A percentile compares a stretch with the other conserved stretches of the same genome.
Conservation (phyloP, 1,284 basidiomycete species). For the Cerioporus squamosus region DNA sequence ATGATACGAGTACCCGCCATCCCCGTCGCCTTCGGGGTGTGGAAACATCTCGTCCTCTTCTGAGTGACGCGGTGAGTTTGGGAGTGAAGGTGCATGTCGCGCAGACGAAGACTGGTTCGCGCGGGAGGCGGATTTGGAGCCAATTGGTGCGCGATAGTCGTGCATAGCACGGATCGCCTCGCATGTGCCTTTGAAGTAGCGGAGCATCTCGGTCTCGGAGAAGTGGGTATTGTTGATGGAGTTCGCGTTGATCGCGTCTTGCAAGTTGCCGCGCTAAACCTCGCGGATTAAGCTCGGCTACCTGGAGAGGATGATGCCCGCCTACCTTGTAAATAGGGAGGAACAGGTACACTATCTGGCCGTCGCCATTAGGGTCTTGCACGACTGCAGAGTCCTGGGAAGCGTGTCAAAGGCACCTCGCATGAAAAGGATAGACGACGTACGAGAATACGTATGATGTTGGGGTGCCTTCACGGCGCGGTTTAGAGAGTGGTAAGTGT, state of each 20-base stretch:
- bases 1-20: constrained; percentile 74
- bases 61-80: constrained; percentile 39
- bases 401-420: neutral
- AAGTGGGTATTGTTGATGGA: constrained; percentile 85
- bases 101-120: constrained; percentile 32
- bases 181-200: constrained; percentile 93
- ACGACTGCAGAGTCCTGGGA: constrained; percentile 90
- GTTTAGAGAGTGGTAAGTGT: neutral
- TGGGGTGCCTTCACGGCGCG: constrained; percentile 66
- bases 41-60: constrained; percentile 66
- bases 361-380: constrained; percentile 91
- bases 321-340: constrained; percentile 84
- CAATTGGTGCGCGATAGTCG: constrained; percentile 63
- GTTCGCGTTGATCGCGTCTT: constrained; percentile 92
- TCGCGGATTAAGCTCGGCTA: constrained; percentile 23
- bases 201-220: constrained; percentile 87
- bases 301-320: neutral
- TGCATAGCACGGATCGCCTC: constrained; percentile 95
- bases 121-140: constrained; percentile 38
- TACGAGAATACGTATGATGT: constrained; percentile 87
- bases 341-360: constrained; percentile 94
- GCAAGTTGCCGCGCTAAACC: constrained; percentile 83
- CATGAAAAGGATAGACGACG: constrained; percentile 17
- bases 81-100: constrained; percentile 29
- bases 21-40: constrained; percentile 71